Evolutionary conservation across 192 early-diverging fungal species (phyloP).

Genomic region (Coemansia sp.): DNA sequence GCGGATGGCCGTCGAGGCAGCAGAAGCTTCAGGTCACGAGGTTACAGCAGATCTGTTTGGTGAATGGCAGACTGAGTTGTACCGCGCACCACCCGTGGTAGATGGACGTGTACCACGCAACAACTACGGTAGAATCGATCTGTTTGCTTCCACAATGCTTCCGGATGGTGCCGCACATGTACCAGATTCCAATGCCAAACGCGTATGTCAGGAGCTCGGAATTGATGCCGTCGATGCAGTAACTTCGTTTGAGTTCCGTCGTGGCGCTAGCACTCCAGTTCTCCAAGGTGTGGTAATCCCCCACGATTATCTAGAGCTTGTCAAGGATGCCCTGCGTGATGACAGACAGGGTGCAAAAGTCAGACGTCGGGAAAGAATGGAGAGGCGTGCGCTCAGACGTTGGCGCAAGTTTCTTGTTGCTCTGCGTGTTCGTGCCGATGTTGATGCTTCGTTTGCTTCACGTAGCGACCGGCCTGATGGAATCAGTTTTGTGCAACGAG

Average conservation of each 20-base stretch:
- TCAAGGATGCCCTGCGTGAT: slow-evolving; percentile 34
- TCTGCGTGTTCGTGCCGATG: slow-evolving; percentile 43
- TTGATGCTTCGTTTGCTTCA: slow-evolving; percentile 40
- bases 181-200: slow-evolving; percentile 57
- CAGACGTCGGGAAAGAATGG: not conserved
- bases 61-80: slow-evolving; percentile 83
- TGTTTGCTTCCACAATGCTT: slow-evolving; percentile 82
- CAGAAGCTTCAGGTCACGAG: slow-evolving; percentile 11
- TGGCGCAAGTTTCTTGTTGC: slow-evolving; percentile 39
- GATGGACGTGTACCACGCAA: slow-evolving; percentile 81
- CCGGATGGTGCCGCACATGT: slow-evolving; percentile 78
- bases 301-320: slow-evolving; percentile 10
- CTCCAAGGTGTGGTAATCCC: slow-evolving; percentile 40
- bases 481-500: slow-evolving; percentile 6
- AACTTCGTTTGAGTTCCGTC: slow-evolving; percentile 55
- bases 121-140: slow-evolving; percentile 78
- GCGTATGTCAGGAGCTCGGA: slow-evolving; percentile 70
- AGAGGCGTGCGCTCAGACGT: slow-evolving; percentile 23
- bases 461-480: slow-evolving; percentile 26
- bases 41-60: slow-evolving; percentile 60
- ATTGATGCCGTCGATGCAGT: slow-evolving; percentile 84
- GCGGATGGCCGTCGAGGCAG: slow-evolving; percentile 16
- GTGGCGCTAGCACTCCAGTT: slow-evolving; percentile 28
- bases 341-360: not conserved
- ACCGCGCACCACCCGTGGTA: slow-evolving; percentile 60